Percentiles rank a stretch among this genome's conserved stretches.
phyloP scores from a whole-genome alignment of 768 basidiomycete genomes.

The Suillus weaverae region DNA sequence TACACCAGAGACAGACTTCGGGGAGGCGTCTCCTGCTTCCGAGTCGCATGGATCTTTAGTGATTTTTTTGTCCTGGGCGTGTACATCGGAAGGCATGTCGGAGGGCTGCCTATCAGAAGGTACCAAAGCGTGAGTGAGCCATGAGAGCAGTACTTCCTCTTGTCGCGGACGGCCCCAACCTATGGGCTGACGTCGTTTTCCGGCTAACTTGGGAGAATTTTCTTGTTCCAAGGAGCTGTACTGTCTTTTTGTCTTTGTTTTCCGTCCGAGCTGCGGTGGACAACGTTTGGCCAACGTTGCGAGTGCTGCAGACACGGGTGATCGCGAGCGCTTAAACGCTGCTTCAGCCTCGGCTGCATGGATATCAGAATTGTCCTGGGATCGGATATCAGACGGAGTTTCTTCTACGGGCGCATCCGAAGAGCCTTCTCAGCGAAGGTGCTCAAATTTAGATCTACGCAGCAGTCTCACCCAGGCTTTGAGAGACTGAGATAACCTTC shows the following conservation, averaged over 20 bases:
- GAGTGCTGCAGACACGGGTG: background rate
- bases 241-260: slow-evolving; percentile 2
- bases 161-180: background rate
- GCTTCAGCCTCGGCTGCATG: background rate
- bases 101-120: background rate
- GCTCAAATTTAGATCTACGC: background rate
- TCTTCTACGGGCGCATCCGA: background rate
- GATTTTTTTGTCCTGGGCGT: background rate
- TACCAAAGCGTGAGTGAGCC: slow-evolving; percentile 3
- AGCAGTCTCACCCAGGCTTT: background rate
- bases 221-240: background rate
- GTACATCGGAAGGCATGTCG: background rate
- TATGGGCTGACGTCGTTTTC: background rate
- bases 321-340: background rate
- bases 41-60: no score
- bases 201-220: background rate
- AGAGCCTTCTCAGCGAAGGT: background rate
- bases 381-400: background rate
- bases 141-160: background rate
- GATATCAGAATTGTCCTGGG: background rate
- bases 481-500: no score
- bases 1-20: background rate
- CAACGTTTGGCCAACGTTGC: background rate
- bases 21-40: no score
- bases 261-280: background rate